Conservation (phyloP, 139 green algal genomes). For the Limnomonas spitsbergensis region DNA sequence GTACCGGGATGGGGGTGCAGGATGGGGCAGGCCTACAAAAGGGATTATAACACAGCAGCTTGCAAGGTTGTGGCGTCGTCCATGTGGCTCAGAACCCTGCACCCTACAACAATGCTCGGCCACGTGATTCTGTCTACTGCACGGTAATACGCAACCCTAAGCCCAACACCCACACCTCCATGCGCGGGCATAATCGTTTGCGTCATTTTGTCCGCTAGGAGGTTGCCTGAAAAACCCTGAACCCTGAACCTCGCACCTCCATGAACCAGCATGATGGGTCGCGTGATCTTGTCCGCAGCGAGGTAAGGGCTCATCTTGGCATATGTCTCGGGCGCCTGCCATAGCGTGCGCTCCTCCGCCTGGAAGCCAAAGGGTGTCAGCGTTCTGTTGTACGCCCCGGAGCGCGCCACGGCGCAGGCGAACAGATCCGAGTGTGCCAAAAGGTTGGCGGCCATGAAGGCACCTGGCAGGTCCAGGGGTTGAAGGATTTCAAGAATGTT, state of each 20-base stretch:
- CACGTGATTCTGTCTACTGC: too few species aligned
- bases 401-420: constrained; percentile 78
- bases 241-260: not conserved
- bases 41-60: too few species aligned
- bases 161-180: too few species aligned
- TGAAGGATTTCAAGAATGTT: too few species aligned
- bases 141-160: too few species aligned
- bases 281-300: constrained; percentile 85
- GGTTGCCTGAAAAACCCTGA: not conserved
- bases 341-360: constrained; percentile 92
- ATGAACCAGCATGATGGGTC: not conserved
- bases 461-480: constrained; percentile 46
- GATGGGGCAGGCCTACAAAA: too few species aligned
- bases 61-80: too few species aligned
- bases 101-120: too few species aligned
- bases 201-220: not conserved
- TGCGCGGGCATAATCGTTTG: not conserved
- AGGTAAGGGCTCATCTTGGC: constrained; percentile 87
- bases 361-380: constrained; percentile 97
- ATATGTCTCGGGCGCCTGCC: constrained; percentile 88
- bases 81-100: too few species aligned
- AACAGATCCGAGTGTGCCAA: constrained; percentile 88
- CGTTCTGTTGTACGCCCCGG: constrained; percentile 88
- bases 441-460: constrained; percentile 90
- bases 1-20: too few species aligned